Evolutionary conservation across 2,329 filamentous ascomycete genomes (phyloP).

Genomic region (Cladosporium sp.): DNA sequence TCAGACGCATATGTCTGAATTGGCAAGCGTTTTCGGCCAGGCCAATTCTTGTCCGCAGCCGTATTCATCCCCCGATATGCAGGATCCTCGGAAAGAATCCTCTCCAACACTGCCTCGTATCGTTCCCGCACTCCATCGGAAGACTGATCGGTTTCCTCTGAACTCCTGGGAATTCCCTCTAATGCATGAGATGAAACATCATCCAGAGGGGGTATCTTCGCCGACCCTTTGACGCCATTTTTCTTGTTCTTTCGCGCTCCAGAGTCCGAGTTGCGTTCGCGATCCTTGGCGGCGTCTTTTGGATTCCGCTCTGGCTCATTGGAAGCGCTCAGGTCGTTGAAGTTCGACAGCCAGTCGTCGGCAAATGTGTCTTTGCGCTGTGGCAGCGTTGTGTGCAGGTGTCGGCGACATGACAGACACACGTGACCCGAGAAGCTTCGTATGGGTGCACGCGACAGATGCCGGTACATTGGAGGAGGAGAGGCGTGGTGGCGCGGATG

Average conservation of each 20-base stretch:
- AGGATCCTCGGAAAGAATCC: too few species aligned
- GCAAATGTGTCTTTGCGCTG: not conserved
- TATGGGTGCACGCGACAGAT: conserved; percentile 4
- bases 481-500: not conserved
- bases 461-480: conserved; percentile 8
- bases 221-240: not conserved
- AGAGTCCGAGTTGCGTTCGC: too few species aligned
- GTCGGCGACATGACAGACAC: conserved; percentile 10
- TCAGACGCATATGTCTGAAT: too few species aligned
- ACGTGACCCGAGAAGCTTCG: not conserved
- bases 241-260: not conserved
- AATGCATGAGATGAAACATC: not conserved
- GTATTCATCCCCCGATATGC: too few species aligned
- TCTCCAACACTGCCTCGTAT: not conserved
- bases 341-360: not conserved
- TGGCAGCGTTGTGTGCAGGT: not conserved
- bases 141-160: not conserved
- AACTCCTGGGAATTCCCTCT: not conserved
- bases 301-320: not conserved
- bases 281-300: too few species aligned
- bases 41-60: too few species aligned
- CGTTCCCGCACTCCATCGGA: not conserved
- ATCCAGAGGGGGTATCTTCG: not conserved
- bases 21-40: too few species aligned
- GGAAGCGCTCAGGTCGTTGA: not conserved